Base-by-base conservation (phyloP, 345 rosid genomes). In the Clausena lansium region DNA sequence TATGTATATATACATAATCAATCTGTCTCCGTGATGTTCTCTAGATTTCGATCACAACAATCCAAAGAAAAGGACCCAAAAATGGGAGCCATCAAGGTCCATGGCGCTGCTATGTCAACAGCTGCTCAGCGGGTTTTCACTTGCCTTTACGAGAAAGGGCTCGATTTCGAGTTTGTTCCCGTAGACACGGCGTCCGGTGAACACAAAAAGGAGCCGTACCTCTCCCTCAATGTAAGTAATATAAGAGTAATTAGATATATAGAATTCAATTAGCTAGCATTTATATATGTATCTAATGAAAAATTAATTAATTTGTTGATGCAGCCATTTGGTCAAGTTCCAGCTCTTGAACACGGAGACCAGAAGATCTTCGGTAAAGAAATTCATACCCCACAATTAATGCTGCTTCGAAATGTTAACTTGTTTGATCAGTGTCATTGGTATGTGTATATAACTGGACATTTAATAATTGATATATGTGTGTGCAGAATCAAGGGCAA, bases 291-390 rank as follows among this genome's bases (percentile, higher is more conserved):
- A 45, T 4, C 4, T 45, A 45, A 45, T 45, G 15, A 45, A 45
- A 45, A 45, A 13, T 45, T 45, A 13, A 45, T 45, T 3, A 13
- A 45, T 45, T 13, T 45, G 0, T 45, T 72, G 75, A 74, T 81
- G 87, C 85, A 91, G 97, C 97, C 96, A 30, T 94, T 90, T 67
- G 94, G 96, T 74, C 91, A 90, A 85, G 80, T 94, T 81, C 98
- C 97, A 61, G 88, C 87, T 61, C 79, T 89, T 28, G 92, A 91
- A 80, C 86, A 92, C 19, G 97, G 91, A 73, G 94, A 87, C 81
- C 75, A 92, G 66, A 85, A 85, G 84, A 88, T 94, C 64, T 88
- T 91, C 6, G 95, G 97, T 94, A 88, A 79, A 61, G 33, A 45
- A 45, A 45, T 69, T 70, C 4, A 61, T 15, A 52, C 57, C 7